Base-by-base conservation (phyloP, 1,284 basidiomycete genomes). In the Rhodofomes roseus region DNA sequence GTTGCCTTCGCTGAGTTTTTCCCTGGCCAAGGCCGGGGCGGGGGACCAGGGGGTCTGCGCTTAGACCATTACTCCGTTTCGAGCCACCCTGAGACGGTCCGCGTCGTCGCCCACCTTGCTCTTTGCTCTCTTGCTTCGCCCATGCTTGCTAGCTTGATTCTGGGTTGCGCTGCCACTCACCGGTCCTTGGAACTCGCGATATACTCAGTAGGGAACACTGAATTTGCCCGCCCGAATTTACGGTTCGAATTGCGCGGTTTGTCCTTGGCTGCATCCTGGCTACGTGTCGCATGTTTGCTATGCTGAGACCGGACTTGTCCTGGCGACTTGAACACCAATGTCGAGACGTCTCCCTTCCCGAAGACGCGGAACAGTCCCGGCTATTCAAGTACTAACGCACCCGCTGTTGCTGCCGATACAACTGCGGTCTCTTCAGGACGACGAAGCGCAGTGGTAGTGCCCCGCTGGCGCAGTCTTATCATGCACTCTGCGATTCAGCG, bases 1-100 rank as follows among this genome's bases (percentile, higher is more conserved):
- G 29, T 34, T 51, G n/a, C 36, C 29, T 18, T 52, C 31, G 50
- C 50, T 52, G 50, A 51, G 50, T 36, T 52, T 52, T 2, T n/a
- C n/a, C n/a, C n/a, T n/a, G n/a, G n/a, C n/a, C n/a, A n/a, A n/a
- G n/a, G n/a, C n/a, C n/a, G n/a, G n/a, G n/a, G n/a, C n/a, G 50
- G 36, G 29, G 48, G 50, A 16, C 46, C 16, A 29, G 50, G 50
- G 31, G 50, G 50, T 20, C 31, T 52, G 50, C 50, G 50, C 50
- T 52, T 52, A 52, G 29, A 52, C 50, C 50, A 36, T 52, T 31
- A n/a, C 50, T 29, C 50, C 50, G 14, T 52, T 52, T 52, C 31
- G 18, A 52, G 50, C 50, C 50, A 52, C 50, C 22, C 50, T 14
- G 4, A 31, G 16, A 6, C 31, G 29, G n/a, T n/a, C 50, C 4